Conservation (phyloP, 345 rosid genomes). For the Punica granatum region DNA sequence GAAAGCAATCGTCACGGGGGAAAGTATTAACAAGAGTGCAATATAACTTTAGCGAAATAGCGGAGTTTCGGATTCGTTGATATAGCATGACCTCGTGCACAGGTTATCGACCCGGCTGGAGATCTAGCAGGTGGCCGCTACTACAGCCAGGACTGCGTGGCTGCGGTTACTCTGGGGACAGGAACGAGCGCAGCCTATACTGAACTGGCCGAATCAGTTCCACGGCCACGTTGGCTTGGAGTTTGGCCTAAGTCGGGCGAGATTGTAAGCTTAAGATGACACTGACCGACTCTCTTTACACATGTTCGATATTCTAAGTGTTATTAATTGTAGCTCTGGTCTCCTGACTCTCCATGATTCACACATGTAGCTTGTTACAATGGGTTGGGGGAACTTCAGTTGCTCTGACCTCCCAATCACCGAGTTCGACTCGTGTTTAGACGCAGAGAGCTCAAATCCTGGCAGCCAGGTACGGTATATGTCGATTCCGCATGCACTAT, state of each 20-base stretch:
- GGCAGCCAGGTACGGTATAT: constrained; percentile 30
- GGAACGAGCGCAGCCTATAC: constrained; percentile 52
- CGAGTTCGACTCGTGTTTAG: constrained; percentile 45
- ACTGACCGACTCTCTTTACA: not conserved
- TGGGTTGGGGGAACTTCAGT: constrained; percentile 59
- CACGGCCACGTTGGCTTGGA: constrained; percentile 26
- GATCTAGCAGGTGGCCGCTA: constrained; percentile 57
- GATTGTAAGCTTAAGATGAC: constrained; percentile 27
- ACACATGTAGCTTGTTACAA: constrained; percentile 39
- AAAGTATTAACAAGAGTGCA: too few relatives aligned
- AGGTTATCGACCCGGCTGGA: constrained; percentile 53
- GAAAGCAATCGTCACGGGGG: too few relatives aligned
- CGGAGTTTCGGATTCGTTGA: too few relatives aligned
- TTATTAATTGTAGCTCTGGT: constrained; percentile 3
- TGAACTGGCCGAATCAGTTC: constrained; percentile 33
- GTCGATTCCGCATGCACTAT: not conserved
- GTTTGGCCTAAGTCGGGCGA: constrained; percentile 29
- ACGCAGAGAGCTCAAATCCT: constrained; percentile 41
- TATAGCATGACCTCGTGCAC: constrained; percentile 3
- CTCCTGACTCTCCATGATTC: not conserved
- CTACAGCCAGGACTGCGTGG: constrained; percentile 42
- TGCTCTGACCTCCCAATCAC: constrained; percentile 44
- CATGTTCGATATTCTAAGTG: not conserved
- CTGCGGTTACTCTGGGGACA: constrained; percentile 47
- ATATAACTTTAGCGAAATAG: too few relatives aligned